Evolutionary conservation across 371 early-diverging fungal species (phyloP), one percentile per base, ranked within the genome.

Genomic region (Basidiobolus meristosporus): DNA sequence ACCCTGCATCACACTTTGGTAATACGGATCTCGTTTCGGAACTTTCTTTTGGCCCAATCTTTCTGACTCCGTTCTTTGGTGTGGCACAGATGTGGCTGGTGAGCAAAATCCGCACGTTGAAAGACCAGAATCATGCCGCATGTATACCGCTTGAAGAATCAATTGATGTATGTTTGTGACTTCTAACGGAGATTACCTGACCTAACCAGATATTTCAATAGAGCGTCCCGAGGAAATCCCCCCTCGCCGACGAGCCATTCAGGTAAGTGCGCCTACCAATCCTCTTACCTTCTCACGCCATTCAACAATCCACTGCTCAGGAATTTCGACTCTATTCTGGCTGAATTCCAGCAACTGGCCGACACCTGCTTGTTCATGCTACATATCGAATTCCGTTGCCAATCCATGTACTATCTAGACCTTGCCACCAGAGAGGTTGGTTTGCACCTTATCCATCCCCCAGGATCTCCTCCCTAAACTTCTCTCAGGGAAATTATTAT

Each of bases 341-440:
- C 63, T 22, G 73, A 62, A 40, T 79, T 73, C 53, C 62, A 71
- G 45, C 70, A 57, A 38, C 54, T 92, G 29, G 75, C 90, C 1
- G 77, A 79, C 37, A 77, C 73, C 7, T 82, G 77, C 38, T 48
- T 90, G 22, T 77, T 81, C 45, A 74, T 82, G 0, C 52, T 92
- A 16, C 65, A 86, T 26, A 59, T 88, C 15, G 93, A 92, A 54
- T 60, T 82, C 16, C 70, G 88, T 12, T 77, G 83, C 36, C 90
- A 89, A 54, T 66, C 79, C 30, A 70, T 89, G 58, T 86, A 83
- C 45, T 89, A 79, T 44, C 53, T 90, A 39, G 90, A 92, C 48
- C 62, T 90, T 56, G 89, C 87, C 3, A 72, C 81, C 32, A 69
- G 90, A n/a, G 91, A 90, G 63, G 84, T 79, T 32, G 14, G 23